Base-by-base conservation (phyloP, 2,329 filamentous ascomycete genomes). In the Colletotrichum orchidophilum region DNA sequence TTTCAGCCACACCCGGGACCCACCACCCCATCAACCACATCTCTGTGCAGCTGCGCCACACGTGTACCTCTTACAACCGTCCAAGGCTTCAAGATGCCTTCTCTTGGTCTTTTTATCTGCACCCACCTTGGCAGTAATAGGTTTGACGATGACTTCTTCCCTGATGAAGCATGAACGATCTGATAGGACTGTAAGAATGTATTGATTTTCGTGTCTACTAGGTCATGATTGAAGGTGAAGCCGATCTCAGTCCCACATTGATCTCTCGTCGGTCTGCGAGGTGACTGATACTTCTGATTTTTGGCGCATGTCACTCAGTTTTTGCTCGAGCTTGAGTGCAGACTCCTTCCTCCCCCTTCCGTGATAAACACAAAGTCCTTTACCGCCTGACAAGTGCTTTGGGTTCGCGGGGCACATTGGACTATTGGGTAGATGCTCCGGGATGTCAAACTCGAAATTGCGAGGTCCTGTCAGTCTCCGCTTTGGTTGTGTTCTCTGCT, bases 361-460 rank as follows among this genome's bases (percentile, higher is more conserved):
- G 60, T 87, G 85, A 73, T 86, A 87, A 2, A 88, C 85, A 66
- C 87, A 88, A 3, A 88, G 70, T 0, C 84, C 86, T 6, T 80
- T 83, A 5, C 86, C 85, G n/a, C 83, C 80, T 15, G 82, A 82
- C 63, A 75, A 75, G 65, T 86, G 83, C 50, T 80, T 83, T 53
- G 77, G 77, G 75, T 88, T 87, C 9, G 85, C 78, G 2, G 87
- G 87, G 65, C 87, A 88, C 79, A 87, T 82, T 18, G 86, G 86
- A 74, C 86, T 88, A 67, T 73, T 84, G 35, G 86, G 84, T 8
- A 87, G 77, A 72, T 88, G 87, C 72, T 88, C 85, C 1, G 86
- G 85, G 12, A 88, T 72, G 57, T 87, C 81, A 69, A 88, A 87
- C 58, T 84, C 78, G 67, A 88, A 88, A 5, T 71, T 62, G 26